Conservation (phyloP, 805 yeast genomes). For the Ascoidea tarda region DNA sequence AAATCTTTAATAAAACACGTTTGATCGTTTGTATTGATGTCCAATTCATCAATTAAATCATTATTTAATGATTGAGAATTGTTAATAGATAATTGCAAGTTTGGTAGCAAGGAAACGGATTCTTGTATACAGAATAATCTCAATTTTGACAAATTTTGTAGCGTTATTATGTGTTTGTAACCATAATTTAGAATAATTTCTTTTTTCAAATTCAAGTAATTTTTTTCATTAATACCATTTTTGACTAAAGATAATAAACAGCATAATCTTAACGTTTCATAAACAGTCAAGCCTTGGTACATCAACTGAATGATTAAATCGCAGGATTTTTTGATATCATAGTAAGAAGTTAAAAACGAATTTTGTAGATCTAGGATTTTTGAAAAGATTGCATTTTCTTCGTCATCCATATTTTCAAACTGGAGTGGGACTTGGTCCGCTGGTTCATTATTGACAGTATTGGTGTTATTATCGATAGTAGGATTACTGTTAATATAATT, state of each 20-base stretch:
- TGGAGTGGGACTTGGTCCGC: conserved; percentile 9
- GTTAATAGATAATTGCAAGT: background rate
- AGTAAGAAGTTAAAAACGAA: conserved; percentile 5
- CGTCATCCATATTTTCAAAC: conserved; percentile 2
- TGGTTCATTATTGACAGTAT: conserved; percentile 9
- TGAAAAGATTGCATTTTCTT: conserved; percentile 9
- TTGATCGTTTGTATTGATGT: conserved; percentile 16
- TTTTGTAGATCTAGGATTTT: conserved; percentile 11
- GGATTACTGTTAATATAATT: conserved; percentile 15
- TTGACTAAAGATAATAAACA: conserved; percentile 47
- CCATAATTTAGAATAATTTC: conserved; percentile 59
- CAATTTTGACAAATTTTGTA: conserved; percentile 34
- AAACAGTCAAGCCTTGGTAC: conserved; percentile 25
- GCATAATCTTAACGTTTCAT: conserved; percentile 36
- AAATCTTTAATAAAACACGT: conserved; percentile 21
- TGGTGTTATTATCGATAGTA: conserved; percentile 5
- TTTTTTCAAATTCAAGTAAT: conserved; percentile 36
- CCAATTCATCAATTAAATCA: conserved; percentile 2
- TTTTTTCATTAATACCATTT: conserved; percentile 56
- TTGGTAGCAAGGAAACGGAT: conserved; percentile 4
- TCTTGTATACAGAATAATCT: conserved; percentile 30
- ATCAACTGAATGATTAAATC: conserved; percentile 35
- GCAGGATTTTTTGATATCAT: conserved; percentile 13
- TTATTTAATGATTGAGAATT: background rate
- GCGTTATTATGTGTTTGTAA: conserved; percentile 27